Percentiles rank a stretch among this genome's conserved stretches.
These are phyloP conservation scores for Rhizomucor miehei DNA, from an alignment of 371 early-diverging fungal genomes.

Conservation along the genomic window DNA sequence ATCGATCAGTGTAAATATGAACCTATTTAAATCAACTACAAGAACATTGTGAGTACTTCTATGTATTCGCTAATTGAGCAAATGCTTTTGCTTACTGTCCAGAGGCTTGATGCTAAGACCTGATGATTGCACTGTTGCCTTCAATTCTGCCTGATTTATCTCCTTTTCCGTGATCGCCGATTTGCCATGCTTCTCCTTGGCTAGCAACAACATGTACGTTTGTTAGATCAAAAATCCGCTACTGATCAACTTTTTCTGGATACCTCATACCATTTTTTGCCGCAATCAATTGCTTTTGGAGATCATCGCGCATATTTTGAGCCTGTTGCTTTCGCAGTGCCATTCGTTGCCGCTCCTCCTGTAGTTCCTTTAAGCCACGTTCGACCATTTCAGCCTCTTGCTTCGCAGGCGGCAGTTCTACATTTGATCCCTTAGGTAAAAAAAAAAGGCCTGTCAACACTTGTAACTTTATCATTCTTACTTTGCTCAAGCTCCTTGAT, in stretches of 20 bases:
- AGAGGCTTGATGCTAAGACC: background rate
- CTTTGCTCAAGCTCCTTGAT: slow-evolving; percentile 1
- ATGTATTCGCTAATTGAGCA: too few species aligned
- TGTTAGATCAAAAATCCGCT: too few species aligned
- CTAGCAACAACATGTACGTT: background rate
- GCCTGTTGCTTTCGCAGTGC: background rate
- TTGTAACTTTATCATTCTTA: background rate
- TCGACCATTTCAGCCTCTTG: background rate
- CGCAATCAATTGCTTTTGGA: background rate
- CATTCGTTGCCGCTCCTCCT: background rate
- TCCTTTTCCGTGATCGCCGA: background rate
- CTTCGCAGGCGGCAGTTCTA: background rate
- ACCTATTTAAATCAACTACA: slow-evolving; percentile 4
- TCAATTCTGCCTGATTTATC: background rate
- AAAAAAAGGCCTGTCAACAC: background rate
- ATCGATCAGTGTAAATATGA: slow-evolving; percentile 8
- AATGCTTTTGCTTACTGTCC: background rate
- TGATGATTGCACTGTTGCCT: background rate
- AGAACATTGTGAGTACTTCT: background rate
- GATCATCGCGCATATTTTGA: background rate
- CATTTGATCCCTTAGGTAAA: background rate
- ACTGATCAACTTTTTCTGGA: too few species aligned
- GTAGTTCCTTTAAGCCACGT: background rate
- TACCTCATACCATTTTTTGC: background rate
- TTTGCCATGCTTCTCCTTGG: background rate